A percentile compares a stretch with the other conserved stretches of the same genome.
Evolutionary conservation across 192 early-diverging fungal genomes (phyloP).

Genomic region (Coemansia biformis): DNA sequence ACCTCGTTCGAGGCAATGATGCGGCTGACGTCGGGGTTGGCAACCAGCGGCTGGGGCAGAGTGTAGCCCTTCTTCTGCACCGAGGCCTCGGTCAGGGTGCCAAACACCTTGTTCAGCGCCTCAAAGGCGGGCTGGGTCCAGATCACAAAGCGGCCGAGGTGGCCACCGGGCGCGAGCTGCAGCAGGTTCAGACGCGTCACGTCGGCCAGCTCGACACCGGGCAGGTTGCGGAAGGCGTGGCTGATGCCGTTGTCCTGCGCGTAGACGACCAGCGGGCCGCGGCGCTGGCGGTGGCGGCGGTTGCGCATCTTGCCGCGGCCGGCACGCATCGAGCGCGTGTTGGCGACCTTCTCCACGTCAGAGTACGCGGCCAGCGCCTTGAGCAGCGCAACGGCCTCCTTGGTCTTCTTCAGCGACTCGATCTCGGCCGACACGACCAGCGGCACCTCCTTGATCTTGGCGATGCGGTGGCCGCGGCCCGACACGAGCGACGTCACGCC

Average conservation of each 20-base stretch:
- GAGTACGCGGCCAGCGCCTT: constrained; percentile 89
- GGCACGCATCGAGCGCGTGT: constrained; percentile 93
- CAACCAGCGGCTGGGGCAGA: constrained; percentile 80
- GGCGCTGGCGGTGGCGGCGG: constrained; percentile 92
- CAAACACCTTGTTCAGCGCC: constrained; percentile 88
- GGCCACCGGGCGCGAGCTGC: constrained; percentile 96
- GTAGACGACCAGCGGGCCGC: constrained; percentile 96
- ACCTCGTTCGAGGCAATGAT: constrained; percentile 96
- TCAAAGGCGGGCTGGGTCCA: constrained; percentile 94
- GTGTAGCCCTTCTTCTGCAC: constrained; percentile 87
- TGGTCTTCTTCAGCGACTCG: constrained; percentile 86
- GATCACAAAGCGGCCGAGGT: constrained; percentile 98
- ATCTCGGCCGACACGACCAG: constrained; percentile 77
- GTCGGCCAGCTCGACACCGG: constrained; percentile 92
- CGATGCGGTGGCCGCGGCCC: constrained; percentile 96
- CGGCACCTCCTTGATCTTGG: constrained; percentile 87
- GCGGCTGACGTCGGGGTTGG: constrained; percentile 92
- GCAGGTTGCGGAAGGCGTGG: constrained; percentile 97
- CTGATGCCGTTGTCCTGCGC: constrained; percentile 88
- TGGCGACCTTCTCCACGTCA: constrained; percentile 92
- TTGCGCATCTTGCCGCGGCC: constrained; percentile 96
- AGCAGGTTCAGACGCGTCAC: constrained; percentile 92
- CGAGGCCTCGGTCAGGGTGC: constrained; percentile 72
- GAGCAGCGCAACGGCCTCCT: constrained; percentile 85
- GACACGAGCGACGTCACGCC: constrained; percentile 85